Percentiles rank a stretch among this genome's conserved stretches.
phyloP scores from a whole-genome alignment of 495 filamentous ascomycete genomes.

The Hypoxylon rickii region DNA sequence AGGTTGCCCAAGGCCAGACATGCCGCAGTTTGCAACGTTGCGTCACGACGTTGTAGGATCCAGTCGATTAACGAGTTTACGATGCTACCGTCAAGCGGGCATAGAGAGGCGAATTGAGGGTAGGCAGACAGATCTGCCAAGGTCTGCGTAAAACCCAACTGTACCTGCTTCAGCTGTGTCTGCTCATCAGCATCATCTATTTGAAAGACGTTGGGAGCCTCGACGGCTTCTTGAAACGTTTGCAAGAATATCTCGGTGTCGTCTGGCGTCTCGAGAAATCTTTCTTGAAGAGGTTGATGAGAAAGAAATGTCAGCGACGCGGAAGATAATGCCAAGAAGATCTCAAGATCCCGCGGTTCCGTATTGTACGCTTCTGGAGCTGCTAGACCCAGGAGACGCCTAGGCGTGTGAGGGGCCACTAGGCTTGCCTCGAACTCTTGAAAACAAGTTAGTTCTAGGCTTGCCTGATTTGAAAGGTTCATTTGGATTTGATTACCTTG shows the following conservation, averaged over 20 bases:
- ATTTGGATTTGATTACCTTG: slow-evolving; percentile 46
- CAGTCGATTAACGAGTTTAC: slow-evolving; percentile 53
- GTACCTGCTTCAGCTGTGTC: slow-evolving; percentile 57
- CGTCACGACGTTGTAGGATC: slow-evolving; percentile 47
- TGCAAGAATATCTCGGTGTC: slow-evolving; percentile 39
- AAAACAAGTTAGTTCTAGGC: too few relatives aligned
- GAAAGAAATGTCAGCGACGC: slow-evolving; percentile 49
- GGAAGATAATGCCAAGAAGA: slow-evolving; percentile 41
- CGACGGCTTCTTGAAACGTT: slow-evolving; percentile 39
- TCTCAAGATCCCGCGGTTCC: slow-evolving; percentile 38
- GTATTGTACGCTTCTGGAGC: slow-evolving; percentile 1
- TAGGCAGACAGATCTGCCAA: slow-evolving; percentile 68
- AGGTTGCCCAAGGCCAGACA: slow-evolving; percentile 80
- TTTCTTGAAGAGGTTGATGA: slow-evolving; percentile 48
- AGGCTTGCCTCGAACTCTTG: slow-evolving; percentile 43
- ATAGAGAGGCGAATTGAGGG: slow-evolving; percentile 52
- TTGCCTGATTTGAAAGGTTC: slow-evolving; percentile 5
- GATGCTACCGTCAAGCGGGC: slow-evolving; percentile 47
- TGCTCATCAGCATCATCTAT: slow-evolving; percentile 50
- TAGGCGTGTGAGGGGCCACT: slow-evolving; percentile 41
- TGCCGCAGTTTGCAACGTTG: slow-evolving; percentile 65
- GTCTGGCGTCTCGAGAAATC: slow-evolving; percentile 44
- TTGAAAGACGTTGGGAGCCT: slow-evolving; percentile 31
- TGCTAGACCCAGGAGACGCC: slow-evolving; percentile 42
- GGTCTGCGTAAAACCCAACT: slow-evolving; percentile 58